phyloP scores from a whole-genome alignment of 108 stramenopile species.

The Discostella stelligeroides region DNA sequence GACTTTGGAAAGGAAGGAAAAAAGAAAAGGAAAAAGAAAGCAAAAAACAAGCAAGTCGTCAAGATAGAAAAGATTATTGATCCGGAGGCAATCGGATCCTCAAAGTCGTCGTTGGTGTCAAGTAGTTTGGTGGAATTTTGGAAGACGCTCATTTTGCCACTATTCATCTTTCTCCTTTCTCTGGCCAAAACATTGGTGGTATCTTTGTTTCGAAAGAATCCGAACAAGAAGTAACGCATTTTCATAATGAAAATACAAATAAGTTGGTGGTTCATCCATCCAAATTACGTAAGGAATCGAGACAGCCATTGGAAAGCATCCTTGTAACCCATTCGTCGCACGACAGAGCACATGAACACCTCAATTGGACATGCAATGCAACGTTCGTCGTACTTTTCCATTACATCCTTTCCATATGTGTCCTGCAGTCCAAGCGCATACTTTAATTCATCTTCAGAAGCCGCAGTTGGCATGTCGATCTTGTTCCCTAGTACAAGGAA shows the following conservation, averaged over 20 bases:
- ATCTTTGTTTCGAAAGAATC: conserved; percentile 13
- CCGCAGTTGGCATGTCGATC: conserved; percentile 78
- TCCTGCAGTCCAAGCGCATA: conserved; percentile 78
- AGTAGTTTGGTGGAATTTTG: conserved; percentile 29
- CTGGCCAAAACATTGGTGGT: conserved; percentile 16
- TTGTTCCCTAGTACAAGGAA: no score
- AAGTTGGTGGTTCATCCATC: not conserved
- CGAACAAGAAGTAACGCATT: conserved; percentile 18
- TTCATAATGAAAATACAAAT: not conserved
- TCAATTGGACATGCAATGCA: conserved; percentile 64
- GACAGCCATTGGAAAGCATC: conserved; percentile 88
- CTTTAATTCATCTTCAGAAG: conserved; percentile 80
- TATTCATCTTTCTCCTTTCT: conserved; percentile 21
- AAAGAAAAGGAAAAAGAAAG: conserved; percentile 36
- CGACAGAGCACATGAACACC: conserved; percentile 88
- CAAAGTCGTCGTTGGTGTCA: conserved; percentile 18
- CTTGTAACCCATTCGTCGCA: conserved; percentile 83
- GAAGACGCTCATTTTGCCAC: conserved; percentile 17
- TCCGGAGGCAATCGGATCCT: not conserved
- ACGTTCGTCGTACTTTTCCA: conserved; percentile 26
- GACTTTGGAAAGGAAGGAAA: conserved; percentile 3
- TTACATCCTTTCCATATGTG: conserved; percentile 82
- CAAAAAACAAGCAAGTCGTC: not conserved
- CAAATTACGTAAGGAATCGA: conserved; percentile 62
- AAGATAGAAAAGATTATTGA: not conserved